Evolutionary conservation across 345 rosid species (phyloP).

Genomic region (Linum usitatissimum): DNA sequence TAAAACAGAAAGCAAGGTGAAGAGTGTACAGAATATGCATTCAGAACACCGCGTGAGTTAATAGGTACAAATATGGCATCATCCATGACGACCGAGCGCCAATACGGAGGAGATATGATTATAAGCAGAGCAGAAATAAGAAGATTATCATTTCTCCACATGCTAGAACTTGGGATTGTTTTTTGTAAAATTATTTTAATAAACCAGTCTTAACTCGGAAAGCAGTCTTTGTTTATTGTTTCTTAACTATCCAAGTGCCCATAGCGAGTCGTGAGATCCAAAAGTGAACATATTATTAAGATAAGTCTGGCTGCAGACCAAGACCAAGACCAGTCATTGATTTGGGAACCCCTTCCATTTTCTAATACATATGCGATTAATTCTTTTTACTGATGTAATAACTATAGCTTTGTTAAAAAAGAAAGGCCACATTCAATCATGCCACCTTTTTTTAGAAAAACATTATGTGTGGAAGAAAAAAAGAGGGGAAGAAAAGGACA

Average conservation of each 20-base stretch:
- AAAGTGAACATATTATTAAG: neutral
- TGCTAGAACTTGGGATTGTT: neutral
- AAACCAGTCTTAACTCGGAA: neutral
- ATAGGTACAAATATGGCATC: too few relatives aligned
- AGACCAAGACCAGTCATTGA: neutral
- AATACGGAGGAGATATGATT: too few relatives aligned
- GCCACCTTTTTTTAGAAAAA: too few relatives aligned
- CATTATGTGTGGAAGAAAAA: too few relatives aligned
- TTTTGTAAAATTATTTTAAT: too few relatives aligned
- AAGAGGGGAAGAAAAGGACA: neutral
- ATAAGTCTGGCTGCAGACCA: neutral
- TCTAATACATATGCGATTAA: too few relatives aligned
- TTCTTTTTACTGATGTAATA: too few relatives aligned
- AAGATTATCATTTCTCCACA: neutral
- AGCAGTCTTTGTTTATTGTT: neutral
- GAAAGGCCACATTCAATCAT: neutral
- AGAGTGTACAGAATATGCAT: neutral
- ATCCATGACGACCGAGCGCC: too few relatives aligned
- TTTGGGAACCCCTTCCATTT: neutral
- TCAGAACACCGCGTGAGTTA: too few relatives aligned
- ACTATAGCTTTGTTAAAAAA: neutral
- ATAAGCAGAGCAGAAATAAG: too few relatives aligned
- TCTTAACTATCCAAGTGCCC: neutral
- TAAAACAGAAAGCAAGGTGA: neutral
- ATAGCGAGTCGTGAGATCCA: neutral